phyloP scores from a whole-genome alignment of 2,329 filamentous ascomycete genomes.

The Neurospora sp. region DNA sequence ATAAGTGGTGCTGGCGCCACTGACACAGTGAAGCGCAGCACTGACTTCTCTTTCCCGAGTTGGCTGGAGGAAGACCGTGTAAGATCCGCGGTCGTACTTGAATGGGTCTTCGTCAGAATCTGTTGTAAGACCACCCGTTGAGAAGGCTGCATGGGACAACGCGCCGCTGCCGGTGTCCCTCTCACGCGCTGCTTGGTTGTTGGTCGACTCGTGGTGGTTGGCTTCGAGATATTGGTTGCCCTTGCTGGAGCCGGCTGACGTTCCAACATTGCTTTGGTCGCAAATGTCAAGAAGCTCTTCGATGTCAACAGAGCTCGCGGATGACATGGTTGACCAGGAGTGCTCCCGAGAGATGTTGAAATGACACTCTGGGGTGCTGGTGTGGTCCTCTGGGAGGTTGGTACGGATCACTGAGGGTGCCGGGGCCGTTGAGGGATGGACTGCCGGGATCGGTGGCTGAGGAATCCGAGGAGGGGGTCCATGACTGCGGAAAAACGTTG shows the following conservation, averaged over 20 bases:
- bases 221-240: background rate
- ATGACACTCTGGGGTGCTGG: background rate
- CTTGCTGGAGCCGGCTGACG: background rate
- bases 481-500: background rate
- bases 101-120: slow-evolving; percentile 34
- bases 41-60: slow-evolving; percentile 34
- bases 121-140: slow-evolving; percentile 18
- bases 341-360: background rate
- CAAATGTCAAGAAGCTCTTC: background rate
- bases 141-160: slow-evolving; percentile 17
- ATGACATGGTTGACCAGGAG: background rate
- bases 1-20: slow-evolving; percentile 15
- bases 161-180: background rate
- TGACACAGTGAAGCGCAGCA: slow-evolving; percentile 25
- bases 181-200: background rate
- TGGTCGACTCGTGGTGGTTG: background rate
- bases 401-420: background rate
- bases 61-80: slow-evolving; percentile 27
- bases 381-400: background rate
- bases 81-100: slow-evolving; percentile 32
- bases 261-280: background rate
- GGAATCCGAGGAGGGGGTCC: background rate
- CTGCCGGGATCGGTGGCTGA: background rate
- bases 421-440: background rate
- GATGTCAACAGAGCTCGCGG: background rate